Evolutionary conservation across 169 alveolate species (phyloP), one percentile per base, ranked within the genome.

Genomic region (Theileria orientalis): DNA sequence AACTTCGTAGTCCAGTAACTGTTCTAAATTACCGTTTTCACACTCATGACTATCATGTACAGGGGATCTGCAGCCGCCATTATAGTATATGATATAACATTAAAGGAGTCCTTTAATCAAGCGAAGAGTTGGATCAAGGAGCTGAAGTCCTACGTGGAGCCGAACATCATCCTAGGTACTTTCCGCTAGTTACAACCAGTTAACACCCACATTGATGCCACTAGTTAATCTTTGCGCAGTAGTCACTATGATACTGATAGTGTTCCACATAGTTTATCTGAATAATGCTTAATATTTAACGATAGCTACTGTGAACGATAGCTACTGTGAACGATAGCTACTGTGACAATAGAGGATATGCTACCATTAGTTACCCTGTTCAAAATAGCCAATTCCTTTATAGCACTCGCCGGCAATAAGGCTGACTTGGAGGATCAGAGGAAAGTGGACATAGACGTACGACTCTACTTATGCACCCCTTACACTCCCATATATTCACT

Each of bases 11-110:
- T 61, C 27, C n/a, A 35, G 37, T 2, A 27, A 62, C 0, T 11
- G 19, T 69, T 62, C 57, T 13, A 9, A 44, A 13, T 44, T 2
- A 1, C 19, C 11, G 25, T 49, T 49, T 64, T 42, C 47, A 30
- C 64, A 59, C 16, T 66, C 67, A n/a, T n/a, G n/a, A 14, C 7
- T 49, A 49, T 9, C 7, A 49, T 49, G 21, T 49, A 33, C 7
- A 49, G 97, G 76, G 97, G 96, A 49, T 95, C 98, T 2, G 87
- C 95, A 0, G 97, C 97, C n/a, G 97, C 97, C 19, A 86, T 94
- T 14, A 92, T 92, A 27, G 97, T 94, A 19, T 94, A 93, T 73
- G 98, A 94, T 59, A 93, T 94, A 46, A 94, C 97, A 14, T 69
- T 83, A 27, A 77, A 76, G 59, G 94, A 91, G 44, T 83, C 97